Percentiles rank a stretch among this genome's conserved stretches.
Conservation (phyloP, 169 alveolate genomes). For the Eimeria sp. region DNA sequence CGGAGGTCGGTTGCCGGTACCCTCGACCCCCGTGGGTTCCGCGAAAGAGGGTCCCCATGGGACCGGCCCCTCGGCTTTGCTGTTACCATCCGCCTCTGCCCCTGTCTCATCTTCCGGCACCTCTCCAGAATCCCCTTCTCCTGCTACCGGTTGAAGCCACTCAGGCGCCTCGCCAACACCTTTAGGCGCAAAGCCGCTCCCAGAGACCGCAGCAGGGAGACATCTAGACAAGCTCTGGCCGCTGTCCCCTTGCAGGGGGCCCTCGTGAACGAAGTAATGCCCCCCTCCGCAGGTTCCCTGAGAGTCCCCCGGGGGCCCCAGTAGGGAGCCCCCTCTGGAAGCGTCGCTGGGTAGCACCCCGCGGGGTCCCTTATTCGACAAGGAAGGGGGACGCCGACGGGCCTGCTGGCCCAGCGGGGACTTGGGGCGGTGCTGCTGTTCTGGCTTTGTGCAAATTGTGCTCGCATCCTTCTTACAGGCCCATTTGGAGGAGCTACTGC, state of each 20-base stretch:
- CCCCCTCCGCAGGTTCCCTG: constrained; percentile 13
- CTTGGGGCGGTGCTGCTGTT: constrained; percentile 28
- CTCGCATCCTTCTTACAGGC: constrained; percentile 37
- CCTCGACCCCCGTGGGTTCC: not conserved
- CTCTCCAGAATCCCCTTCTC: constrained; percentile 11
- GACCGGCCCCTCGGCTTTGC: constrained; percentile 4
- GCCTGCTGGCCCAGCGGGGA: constrained; percentile 15
- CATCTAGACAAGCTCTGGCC: not conserved
- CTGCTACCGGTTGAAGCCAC: constrained; percentile 18
- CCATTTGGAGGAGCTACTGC: constrained; percentile 30
- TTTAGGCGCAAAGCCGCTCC: constrained; percentile 9
- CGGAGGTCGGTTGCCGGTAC: not conserved
- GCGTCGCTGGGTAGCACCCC: constrained; percentile 3
- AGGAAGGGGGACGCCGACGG: constrained; percentile 56
- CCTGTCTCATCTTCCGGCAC: not conserved
- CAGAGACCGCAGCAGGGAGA: constrained; percentile 20
- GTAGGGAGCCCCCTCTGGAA: constrained; percentile 7
- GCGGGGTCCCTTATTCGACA: constrained; percentile 43
- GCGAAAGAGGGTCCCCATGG: constrained; percentile 16
- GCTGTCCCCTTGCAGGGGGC: constrained; percentile 34
- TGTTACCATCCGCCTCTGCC: not conserved
- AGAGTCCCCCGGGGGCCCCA: constrained; percentile 11
- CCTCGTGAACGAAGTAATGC: constrained; percentile 14
- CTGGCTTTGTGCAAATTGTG: not conserved
- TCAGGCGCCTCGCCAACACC: not conserved